Conservation (phyloP, 164 flowering plant species). For the Aristolochia fimbriata region DNA sequence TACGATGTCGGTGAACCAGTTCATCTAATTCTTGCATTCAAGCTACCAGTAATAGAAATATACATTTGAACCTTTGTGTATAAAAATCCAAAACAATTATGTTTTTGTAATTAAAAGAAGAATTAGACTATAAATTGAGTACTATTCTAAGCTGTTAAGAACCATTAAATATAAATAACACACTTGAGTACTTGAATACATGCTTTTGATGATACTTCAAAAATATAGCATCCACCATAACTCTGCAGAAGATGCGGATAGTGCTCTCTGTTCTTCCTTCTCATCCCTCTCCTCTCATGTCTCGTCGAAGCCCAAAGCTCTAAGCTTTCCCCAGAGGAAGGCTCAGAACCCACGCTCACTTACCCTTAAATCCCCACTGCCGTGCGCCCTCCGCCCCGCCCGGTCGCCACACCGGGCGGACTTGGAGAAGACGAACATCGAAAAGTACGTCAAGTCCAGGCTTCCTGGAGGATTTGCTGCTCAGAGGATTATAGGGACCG, state of each 20-base stretch:
- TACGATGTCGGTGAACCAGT: no score
- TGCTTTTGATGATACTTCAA: no score
- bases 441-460: conserved; percentile 62
- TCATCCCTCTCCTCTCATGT: conserved; percentile 60
- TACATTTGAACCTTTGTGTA: no score
- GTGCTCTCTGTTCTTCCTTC: conserved; percentile 54
- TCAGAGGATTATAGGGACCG: conserved; percentile 68
- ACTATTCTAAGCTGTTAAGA: no score
- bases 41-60: no score
- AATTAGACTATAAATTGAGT: no score
- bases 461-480: conserved; percentile 96
- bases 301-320: conserved; percentile 32
- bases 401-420: conserved; percentile 17
- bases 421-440: conserved; percentile 27
- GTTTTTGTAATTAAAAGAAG: no score
- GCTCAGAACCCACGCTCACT: conserved; percentile 6
- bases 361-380: conserved; percentile 9
- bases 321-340: conserved; percentile 23
- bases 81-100: no score
- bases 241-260: no score
- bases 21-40: no score
- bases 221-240: background rate
- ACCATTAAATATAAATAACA: no score
- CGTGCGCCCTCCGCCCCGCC: conserved; percentile 22
- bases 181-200: no score